A percentile compares a stretch with the other conserved stretches of the same genome.
Conservation (phyloP, 108 stramenopile genomes). For the Skeletonema grethae region DNA sequence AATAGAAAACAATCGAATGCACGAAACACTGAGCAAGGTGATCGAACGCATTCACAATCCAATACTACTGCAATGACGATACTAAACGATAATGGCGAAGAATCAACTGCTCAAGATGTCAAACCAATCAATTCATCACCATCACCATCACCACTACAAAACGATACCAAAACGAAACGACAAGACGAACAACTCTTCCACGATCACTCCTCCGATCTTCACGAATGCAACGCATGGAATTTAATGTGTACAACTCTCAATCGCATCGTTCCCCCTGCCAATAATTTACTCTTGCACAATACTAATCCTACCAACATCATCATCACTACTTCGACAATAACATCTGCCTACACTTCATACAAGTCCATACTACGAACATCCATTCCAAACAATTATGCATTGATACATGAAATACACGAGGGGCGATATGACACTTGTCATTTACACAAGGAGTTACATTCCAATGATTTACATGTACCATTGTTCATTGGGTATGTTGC, state of each 20-base stretch:
- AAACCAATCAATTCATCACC: background rate
- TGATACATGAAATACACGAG: conserved; percentile 32
- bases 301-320: background rate
- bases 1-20: background rate
- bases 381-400: conserved; percentile 12
- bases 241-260: conserved; percentile 29
- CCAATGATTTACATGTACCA: conserved; percentile 20
- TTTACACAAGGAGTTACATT: background rate
- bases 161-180: background rate
- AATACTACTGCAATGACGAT: background rate
- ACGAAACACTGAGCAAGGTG: background rate
- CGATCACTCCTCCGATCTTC: conserved; percentile 42
- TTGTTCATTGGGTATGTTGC: conserved; percentile 37
- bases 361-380: background rate
- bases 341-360: background rate
- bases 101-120: background rate
- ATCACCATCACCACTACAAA: background rate
- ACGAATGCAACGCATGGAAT: conserved; percentile 48
- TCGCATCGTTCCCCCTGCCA: conserved; percentile 32
- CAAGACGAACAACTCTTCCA: conserved; percentile 20
- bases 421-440: conserved; percentile 29
- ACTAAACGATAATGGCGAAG: background rate
- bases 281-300: background rate
- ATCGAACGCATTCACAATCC: background rate
- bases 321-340: no score